A percentile compares a stretch with the other conserved stretches of the same genome.
phyloP scores from a whole-genome alignment of 179 eudicot genomes.

The Silene coronaria region DNA sequence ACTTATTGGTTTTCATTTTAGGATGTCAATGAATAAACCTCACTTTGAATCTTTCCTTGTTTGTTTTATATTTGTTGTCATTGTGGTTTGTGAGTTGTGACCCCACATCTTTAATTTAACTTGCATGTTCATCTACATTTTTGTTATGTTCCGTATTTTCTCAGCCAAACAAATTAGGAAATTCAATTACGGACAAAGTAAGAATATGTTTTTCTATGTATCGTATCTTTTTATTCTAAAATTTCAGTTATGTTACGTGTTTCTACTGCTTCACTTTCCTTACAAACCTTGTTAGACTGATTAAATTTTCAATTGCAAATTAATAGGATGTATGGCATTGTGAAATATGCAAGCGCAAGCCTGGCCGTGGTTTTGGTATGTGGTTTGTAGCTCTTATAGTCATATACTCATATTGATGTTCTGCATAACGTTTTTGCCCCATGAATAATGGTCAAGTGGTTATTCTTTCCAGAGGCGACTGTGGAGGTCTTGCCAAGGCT shows the following conservation, averaged over 20 bases:
- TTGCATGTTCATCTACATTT: neutral
- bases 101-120: neutral
- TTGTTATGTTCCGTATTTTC: neutral
- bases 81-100: neutral
- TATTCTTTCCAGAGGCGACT: slow-evolving; percentile 71
- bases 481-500: slow-evolving; percentile 96
- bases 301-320: neutral
- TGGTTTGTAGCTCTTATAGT: slow-evolving; percentile 12
- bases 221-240: neutral
- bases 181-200: neutral
- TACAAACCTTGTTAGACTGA: slow-evolving; percentile 1
- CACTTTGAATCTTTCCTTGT: neutral
- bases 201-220: neutral
- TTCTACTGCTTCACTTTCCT: slow-evolving; percentile 1
- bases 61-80: neutral
- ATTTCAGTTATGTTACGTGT: neutral
- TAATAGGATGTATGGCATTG: slow-evolving; percentile 97
- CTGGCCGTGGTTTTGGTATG: slow-evolving; percentile 98
- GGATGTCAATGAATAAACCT: neutral
- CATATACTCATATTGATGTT: neutral
- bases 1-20: neutral
- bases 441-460: neutral
- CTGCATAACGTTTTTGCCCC: slow-evolving; percentile 1
- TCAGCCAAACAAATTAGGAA: neutral
- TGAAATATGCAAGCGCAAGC: slow-evolving; percentile 94